Conservation (phyloP, 2,329 filamentous ascomycete genomes). For the Penicillium sp. region DNA sequence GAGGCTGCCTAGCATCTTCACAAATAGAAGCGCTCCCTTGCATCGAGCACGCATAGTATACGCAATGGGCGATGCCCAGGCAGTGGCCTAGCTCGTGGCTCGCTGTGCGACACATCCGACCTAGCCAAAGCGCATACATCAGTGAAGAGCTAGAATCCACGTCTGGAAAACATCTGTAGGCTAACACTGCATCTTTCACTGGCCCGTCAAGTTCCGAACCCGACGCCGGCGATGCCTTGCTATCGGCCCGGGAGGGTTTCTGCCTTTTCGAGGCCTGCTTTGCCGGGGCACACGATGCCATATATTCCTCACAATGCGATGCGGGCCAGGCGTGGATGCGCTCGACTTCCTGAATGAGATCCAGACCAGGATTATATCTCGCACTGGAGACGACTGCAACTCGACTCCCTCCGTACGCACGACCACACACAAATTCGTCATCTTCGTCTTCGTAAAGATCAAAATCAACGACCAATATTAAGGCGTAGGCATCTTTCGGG, state of each 20-base stretch:
- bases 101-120: constrained; percentile 58
- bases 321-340: constrained; percentile 64
- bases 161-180: constrained; percentile 1
- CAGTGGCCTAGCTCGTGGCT: constrained; percentile 70
- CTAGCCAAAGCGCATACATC: constrained; percentile 57
- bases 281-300: constrained; percentile 6
- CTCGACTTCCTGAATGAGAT: constrained; percentile 48
- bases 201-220: not conserved
- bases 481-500: constrained; percentile 60
- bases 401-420: constrained; percentile 66
- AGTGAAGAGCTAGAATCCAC: constrained; percentile 19
- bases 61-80: constrained; percentile 66
- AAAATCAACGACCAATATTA: constrained; percentile 61
- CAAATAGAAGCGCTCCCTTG: constrained; percentile 33
- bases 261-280: constrained; percentile 6
- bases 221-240: not conserved
- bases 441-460: constrained; percentile 68
- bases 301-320: constrained; percentile 56
- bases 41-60: constrained; percentile 41
- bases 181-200: constrained; percentile 7
- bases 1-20: constrained; percentile 36
- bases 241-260: not conserved
- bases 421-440: constrained; percentile 67
- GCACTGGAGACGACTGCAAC: constrained; percentile 64
- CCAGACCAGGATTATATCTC: constrained; percentile 59